These are phyloP conservation scores for Prillingera fragicola DNA, from an alignment of 1,284 basidiomycete genomes.

Conservation along the genomic window DNA sequence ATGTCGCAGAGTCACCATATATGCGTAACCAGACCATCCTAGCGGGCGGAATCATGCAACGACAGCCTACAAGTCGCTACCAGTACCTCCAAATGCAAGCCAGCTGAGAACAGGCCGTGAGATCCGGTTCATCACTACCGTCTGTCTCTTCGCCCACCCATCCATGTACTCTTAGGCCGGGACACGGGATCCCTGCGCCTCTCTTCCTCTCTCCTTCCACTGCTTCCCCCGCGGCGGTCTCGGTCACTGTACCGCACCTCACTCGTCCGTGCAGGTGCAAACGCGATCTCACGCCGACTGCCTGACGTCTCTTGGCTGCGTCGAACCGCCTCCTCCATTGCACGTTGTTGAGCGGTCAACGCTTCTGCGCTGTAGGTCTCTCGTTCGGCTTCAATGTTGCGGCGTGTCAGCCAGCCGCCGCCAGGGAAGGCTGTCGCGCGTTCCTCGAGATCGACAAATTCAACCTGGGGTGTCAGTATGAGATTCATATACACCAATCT, in stretches of 20 bases:
- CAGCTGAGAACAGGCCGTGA: no score
- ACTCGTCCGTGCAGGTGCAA: slow-evolving; percentile 40
- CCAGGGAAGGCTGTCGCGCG: slow-evolving; percentile 70
- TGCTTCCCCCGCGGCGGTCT: slow-evolving; percentile 5
- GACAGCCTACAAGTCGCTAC: no score
- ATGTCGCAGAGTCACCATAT: no score
- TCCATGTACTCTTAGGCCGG: no score
- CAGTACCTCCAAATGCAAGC: no score
- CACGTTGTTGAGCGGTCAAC: slow-evolving; percentile 53
- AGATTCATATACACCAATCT: neutral
- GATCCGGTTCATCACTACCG: no score
- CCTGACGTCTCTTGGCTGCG: slow-evolving; percentile 52
- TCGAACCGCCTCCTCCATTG: slow-evolving; percentile 56
- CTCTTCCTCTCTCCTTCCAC: slow-evolving; percentile 9
- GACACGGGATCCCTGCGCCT: slow-evolving; percentile 12
- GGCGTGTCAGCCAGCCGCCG: slow-evolving; percentile 37
- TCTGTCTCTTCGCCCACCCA: no score
- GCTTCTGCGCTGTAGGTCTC: slow-evolving; percentile 28
- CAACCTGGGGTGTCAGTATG: slow-evolving; percentile 52
- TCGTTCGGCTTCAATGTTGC: slow-evolving; percentile 23
- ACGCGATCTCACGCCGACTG: slow-evolving; percentile 58
- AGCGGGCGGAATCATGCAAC: no score
- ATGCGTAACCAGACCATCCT: no score
- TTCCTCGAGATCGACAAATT: slow-evolving; percentile 85
- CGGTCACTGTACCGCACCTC: neutral